Conservation (phyloP, 108 stramenopile species). For the Conticribra guillardii region DNA sequence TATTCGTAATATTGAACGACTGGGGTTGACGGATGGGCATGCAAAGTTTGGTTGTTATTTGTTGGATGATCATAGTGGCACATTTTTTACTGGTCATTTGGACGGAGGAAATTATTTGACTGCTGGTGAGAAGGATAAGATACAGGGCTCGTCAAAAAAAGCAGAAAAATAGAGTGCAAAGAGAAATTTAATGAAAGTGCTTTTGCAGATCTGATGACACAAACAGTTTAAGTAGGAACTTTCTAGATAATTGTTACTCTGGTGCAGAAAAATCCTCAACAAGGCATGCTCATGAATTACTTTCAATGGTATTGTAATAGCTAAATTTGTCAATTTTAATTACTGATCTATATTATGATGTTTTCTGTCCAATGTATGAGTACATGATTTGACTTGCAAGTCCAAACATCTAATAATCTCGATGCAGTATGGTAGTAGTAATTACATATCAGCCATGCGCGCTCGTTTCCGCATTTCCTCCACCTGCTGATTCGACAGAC, state of each 20-base stretch:
- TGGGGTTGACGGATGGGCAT: slow-evolving; percentile 73
- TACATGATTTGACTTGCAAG: too few relatives aligned
- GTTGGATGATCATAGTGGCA: slow-evolving; percentile 84
- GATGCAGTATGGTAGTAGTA: too few relatives aligned
- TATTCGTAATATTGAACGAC: slow-evolving; percentile 62
- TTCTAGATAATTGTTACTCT: neutral
- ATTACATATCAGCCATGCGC: too few relatives aligned
- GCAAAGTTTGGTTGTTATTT: slow-evolving; percentile 81
- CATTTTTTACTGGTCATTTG: slow-evolving; percentile 85
- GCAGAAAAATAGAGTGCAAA: neutral
- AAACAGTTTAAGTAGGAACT: too few relatives aligned
- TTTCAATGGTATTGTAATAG: too few relatives aligned
- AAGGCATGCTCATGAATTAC: too few relatives aligned
- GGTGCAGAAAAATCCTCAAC: neutral
- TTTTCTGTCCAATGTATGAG: too few relatives aligned
- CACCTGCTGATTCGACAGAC: too few relatives aligned
- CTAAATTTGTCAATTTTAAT: too few relatives aligned
- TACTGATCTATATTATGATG: too few relatives aligned
- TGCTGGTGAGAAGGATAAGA: neutral
- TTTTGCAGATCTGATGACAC: neutral
- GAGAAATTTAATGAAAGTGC: neutral
- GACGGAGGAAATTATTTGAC: slow-evolving; percentile 75
- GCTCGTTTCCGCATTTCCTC: too few relatives aligned
- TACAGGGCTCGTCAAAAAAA: neutral
- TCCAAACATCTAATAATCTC: too few relatives aligned